Conservation (phyloP, 345 rosid genomes). For the Hypericum androsaemum region DNA sequence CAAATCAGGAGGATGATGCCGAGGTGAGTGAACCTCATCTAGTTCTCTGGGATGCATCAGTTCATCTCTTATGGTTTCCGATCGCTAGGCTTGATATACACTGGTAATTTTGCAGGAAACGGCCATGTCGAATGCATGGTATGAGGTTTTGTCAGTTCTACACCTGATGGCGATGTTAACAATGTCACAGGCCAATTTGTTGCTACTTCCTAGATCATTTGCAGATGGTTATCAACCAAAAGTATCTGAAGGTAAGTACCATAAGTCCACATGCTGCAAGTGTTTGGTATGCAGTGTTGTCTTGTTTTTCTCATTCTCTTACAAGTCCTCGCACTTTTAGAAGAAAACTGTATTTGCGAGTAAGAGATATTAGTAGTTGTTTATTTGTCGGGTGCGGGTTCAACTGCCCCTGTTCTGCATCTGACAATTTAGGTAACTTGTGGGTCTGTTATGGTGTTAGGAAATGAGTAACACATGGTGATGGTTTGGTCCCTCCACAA, state of each 20-base stretch:
- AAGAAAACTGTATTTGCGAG: constrained; percentile 1
- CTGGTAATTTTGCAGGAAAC: constrained; percentile 60
- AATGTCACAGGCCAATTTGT: constrained; percentile 78
- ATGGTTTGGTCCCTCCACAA: no score
- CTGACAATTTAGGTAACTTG: no score
- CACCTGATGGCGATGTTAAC: constrained; percentile 95
- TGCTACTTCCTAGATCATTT: constrained; percentile 86
- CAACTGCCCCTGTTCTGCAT: no score
- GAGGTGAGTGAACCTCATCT: constrained; percentile 41
- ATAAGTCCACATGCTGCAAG: constrained; percentile 7
- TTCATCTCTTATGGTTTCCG: neutral
- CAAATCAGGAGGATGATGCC: constrained; percentile 87
- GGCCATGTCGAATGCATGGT: constrained; percentile 79
- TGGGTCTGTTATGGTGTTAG: no score
- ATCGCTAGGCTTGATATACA: constrained; percentile 13
- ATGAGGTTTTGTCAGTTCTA: constrained; percentile 88
- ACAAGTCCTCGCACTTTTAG: neutral
- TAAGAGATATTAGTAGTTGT: no score
- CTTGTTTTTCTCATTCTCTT: neutral
- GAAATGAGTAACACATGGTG: no score
- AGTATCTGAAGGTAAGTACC: constrained; percentile 79
- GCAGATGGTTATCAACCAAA: constrained; percentile 68
- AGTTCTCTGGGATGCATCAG: neutral
- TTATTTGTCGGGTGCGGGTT: no score
- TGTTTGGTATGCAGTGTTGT: no score